A percentile compares a stretch with the other conserved stretches of the same genome.
phyloP scores from a whole-genome alignment of 306 rosid genomes.

The Geum urbanum region DNA sequence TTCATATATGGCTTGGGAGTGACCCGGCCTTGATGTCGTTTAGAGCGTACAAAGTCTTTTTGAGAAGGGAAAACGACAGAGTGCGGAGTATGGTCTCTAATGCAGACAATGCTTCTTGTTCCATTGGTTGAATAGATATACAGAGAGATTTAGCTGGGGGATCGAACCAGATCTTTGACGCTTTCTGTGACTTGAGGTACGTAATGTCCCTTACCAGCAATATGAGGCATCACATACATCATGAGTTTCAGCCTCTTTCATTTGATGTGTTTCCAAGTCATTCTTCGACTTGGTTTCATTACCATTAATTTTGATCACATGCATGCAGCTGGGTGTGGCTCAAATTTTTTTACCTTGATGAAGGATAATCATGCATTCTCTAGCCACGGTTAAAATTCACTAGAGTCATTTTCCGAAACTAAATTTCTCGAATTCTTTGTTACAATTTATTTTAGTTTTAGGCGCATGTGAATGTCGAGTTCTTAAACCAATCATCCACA shows the following conservation, averaged over 20 bases:
- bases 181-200: constrained; percentile 44
- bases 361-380: neutral
- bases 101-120: constrained; percentile 24
- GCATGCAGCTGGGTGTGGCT: neutral
- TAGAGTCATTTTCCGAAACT: neutral
- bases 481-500: neutral
- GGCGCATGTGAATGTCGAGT: neutral
- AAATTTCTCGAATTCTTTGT: neutral
- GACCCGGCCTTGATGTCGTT: constrained; percentile 32
- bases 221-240: constrained; percentile 30
- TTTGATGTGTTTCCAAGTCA: constrained; percentile 12
- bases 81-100: neutral
- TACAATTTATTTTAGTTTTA: neutral
- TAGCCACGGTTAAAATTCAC: neutral
- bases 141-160: constrained; percentile 30
- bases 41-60: constrained; percentile 14
- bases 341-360: neutral
- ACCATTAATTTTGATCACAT: constrained; percentile 9
- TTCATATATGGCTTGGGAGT: constrained; percentile 16
- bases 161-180: constrained; percentile 46
- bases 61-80: constrained; percentile 5
- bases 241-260: constrained; percentile 21
- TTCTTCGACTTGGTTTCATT: constrained; percentile 9
- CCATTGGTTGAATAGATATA: neutral
- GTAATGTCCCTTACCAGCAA: constrained; percentile 52